These are phyloP conservation scores for Platanus orientalis DNA, from an alignment of 164 flowering plant species.

Conservation along the genomic window DNA sequence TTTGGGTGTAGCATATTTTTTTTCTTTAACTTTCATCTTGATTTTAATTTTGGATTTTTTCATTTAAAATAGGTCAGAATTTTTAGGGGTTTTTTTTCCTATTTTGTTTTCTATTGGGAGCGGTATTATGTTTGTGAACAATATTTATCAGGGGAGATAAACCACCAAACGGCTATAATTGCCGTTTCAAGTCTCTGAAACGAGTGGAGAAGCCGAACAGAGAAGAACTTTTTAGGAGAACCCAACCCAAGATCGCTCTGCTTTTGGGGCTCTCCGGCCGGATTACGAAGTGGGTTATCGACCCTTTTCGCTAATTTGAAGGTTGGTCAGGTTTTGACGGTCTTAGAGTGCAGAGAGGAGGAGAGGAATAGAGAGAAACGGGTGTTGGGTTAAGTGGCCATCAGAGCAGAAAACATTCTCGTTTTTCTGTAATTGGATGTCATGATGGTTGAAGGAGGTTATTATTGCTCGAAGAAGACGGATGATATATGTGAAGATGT, in stretches of 20 bases:
- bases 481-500: conserved; percentile 78
- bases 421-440: not conserved
- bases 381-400: not conserved
- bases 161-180: conserved; percentile 1
- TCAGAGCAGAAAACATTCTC: not conserved
- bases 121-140: not conserved
- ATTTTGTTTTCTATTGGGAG: not conserved
- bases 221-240: no score
- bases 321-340: not conserved
- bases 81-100: not conserved
- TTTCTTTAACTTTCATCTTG: no score
- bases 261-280: not conserved
- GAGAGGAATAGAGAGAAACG: not conserved
- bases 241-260: not conserved
- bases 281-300: not conserved
- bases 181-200: not conserved
- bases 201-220: not conserved
- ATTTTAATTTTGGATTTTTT: no score
- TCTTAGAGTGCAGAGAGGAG: not conserved
- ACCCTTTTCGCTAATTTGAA: not conserved
- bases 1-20: no score
- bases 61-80: not conserved
- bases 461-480: conserved; percentile 66
- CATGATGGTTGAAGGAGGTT: conserved; percentile 46
- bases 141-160: not conserved